Percentiles rank a stretch among this genome's conserved stretches.
Evolutionary conservation across 2,329 filamentous ascomycete genomes (phyloP).

Genomic region (Septoria linicola): DNA sequence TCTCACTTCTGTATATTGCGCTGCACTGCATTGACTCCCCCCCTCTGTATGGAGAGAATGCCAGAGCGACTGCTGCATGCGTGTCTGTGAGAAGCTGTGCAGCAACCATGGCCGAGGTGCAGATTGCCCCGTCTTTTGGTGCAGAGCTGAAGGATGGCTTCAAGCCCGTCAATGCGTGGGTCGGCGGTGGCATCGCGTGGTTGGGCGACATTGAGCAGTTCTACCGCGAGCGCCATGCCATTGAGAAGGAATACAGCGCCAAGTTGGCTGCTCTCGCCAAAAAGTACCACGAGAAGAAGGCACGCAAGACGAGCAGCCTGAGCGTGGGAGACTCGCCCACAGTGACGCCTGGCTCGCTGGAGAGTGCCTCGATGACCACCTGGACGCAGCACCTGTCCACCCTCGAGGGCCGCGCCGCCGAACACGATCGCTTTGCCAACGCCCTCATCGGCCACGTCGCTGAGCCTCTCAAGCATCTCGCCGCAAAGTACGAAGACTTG

Average conservation of each 20-base stretch:
- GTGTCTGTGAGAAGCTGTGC: not conserved
- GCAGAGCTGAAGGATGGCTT: conserved; percentile 97
- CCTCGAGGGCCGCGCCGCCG: conserved; percentile 79
- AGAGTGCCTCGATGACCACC: conserved; percentile 93
- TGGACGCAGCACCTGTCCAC: conserved; percentile 94
- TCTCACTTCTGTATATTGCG: too few relatives aligned
- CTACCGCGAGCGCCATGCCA: conserved; percentile 88
- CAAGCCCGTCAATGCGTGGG: conserved; percentile 90
- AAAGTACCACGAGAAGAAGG: conserved; percentile 97
- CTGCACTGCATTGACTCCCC: too few relatives aligned
- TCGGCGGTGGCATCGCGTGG: conserved; percentile 85
- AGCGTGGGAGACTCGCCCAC: conserved; percentile 91
- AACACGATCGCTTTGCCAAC: conserved; percentile 81
- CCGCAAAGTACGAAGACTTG: conserved; percentile 78
- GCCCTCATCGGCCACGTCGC: conserved; percentile 78
- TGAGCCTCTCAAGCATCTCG: conserved; percentile 77
- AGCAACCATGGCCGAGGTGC: conserved; percentile 76
- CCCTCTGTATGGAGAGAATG: conserved; percentile 2
- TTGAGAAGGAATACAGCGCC: conserved; percentile 94
- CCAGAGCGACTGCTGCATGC: conserved; percentile 1
- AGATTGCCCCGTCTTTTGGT: conserved; percentile 83
- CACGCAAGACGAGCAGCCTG: conserved; percentile 78
- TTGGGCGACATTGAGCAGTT: conserved; percentile 96
- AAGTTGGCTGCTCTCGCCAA: conserved; percentile 86
- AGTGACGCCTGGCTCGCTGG: conserved; percentile 91